These are phyloP conservation scores for Fragilaria crotonensis DNA, from an alignment of 108 stramenopile species.

Conservation along the genomic window DNA sequence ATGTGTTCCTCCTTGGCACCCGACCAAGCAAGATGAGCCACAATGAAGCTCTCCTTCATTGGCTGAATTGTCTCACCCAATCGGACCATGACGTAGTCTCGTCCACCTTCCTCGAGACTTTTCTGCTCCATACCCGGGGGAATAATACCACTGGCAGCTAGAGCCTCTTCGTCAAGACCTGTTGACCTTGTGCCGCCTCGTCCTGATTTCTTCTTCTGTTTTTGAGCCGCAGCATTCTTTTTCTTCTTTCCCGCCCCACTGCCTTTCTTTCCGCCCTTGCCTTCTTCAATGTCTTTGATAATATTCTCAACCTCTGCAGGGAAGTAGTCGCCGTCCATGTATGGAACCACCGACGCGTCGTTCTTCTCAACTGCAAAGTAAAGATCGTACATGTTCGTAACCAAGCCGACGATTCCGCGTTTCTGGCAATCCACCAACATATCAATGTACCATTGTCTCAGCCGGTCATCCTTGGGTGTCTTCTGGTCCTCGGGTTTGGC, in stretches of 20 bases:
- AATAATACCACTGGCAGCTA: constrained; percentile 72
- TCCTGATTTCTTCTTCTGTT: constrained; percentile 67
- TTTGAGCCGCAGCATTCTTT: constrained; percentile 42
- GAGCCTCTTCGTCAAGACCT: constrained; percentile 78
- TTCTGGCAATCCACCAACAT: constrained; percentile 91
- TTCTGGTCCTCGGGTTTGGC: constrained; percentile 98
- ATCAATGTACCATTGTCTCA: constrained; percentile 93
- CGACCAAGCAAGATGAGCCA: constrained; percentile 86
- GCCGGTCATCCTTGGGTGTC: constrained; percentile 89
- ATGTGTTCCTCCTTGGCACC: constrained; percentile 66
- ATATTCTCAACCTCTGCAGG: constrained; percentile 96
- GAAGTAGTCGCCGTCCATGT: constrained; percentile 99
- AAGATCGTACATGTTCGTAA: constrained; percentile 93
- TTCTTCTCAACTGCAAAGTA: constrained; percentile 80
- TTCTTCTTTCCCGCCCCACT: constrained; percentile 47
- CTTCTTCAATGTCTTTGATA: constrained; percentile 91
- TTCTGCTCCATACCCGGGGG: constrained; percentile 59
- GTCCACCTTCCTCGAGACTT: constrained; percentile 75
- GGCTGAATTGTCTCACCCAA: constrained; percentile 90
- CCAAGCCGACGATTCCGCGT: constrained; percentile 79
- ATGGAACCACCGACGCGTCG: constrained; percentile 87
- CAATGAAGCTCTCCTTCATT: constrained; percentile 98
- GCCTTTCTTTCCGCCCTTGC: constrained; percentile 60
- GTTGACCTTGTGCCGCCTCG: constrained; percentile 80
- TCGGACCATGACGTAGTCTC: constrained; percentile 91